A percentile compares a stretch with the other conserved stretches of the same genome.
Conservation (phyloP, 2,329 filamentous ascomycete genomes). For the Cladophialophora exuberans region DNA sequence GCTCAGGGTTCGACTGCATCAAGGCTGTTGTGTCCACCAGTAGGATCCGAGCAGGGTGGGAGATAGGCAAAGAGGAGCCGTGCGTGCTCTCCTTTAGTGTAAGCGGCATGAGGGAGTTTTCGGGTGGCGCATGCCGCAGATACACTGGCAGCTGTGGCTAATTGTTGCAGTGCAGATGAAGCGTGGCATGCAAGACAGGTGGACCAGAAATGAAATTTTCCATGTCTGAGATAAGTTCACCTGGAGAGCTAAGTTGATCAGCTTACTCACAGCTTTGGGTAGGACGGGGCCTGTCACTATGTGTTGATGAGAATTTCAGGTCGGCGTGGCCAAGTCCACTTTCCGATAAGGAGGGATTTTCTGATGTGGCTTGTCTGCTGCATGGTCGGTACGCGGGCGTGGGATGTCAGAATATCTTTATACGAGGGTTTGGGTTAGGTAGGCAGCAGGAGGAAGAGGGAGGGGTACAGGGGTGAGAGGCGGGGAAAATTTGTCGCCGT, state of each 20-base stretch:
- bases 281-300: background rate
- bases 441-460: background rate
- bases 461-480: constrained; percentile 3
- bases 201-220: constrained; percentile 9
- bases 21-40: constrained; percentile 1
- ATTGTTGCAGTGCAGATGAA: constrained; percentile 25
- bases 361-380: constrained; percentile 1
- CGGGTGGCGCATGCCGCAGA: constrained; percentile 24
- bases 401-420: constrained; percentile 3
- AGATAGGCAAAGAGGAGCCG: constrained; percentile 1
- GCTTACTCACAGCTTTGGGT: background rate
- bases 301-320: no score
- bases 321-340: background rate
- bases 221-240: background rate
- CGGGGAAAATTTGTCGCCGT: background rate
- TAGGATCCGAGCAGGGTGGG: background rate
- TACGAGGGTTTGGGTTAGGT: background rate
- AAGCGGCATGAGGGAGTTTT: constrained; percentile 13
- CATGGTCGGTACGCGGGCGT: constrained; percentile 9
- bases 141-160: constrained; percentile 20
- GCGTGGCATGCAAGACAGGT: constrained; percentile 21
- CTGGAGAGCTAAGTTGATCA: background rate
- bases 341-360: constrained; percentile 3
- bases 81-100: constrained; percentile 6
- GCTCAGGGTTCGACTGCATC: constrained; percentile 1